Evolutionary conservation across 495 filamentous ascomycete species (phyloP), one percentile per base, ranked within the genome.

Genomic region (Aspergillus baeticus): DNA sequence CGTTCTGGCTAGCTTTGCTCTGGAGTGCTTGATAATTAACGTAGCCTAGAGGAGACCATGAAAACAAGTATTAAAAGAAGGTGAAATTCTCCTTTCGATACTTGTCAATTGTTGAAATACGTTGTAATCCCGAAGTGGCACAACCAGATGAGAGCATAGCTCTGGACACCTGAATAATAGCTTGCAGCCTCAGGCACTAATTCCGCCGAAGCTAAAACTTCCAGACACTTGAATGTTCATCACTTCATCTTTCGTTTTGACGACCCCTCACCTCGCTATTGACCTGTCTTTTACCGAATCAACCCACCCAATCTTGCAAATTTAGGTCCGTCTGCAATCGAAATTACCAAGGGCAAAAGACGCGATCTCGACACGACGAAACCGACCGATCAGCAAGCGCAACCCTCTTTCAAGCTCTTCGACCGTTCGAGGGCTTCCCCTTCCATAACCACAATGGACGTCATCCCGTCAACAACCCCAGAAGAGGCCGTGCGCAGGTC

Each of bases 401-500:
- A 21, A 23, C n/a, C 29, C 26, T 36, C 17, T 35, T 35, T 7
- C 42, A 31, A 31, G 49, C 35, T 39, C 23, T 20, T 42, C 37
- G 14, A 52, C 20, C 13, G 18, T 33, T 17, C 14, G 49, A 31
- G 48, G 22, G 22, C 36, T 15, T 42, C 33, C 10, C 31, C 21
- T 20, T 6, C 35, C 17, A 21, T 44, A 43, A 13, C 11, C 36
- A 31, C 15, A 47, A 73, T 76, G 69, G 77, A 76, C 53, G 51
- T 64, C 31, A 55, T 61, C 14, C 54, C 67, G 4, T 63, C 67
- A 5, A 77, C 65, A 41, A 66, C 68, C 46, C 77, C 63, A 7
- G 72, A 74, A 6, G 71, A 76, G 31, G 72, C 75, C 41, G 78
- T 85, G 56, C 78, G 77, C 53, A 65, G 63, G 47, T 89, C 87